Percentiles rank a stretch among this genome's conserved stretches.
Evolutionary conservation across 306 rosid genomes (phyloP).

Genomic region (Canavalia ensiformis): DNA sequence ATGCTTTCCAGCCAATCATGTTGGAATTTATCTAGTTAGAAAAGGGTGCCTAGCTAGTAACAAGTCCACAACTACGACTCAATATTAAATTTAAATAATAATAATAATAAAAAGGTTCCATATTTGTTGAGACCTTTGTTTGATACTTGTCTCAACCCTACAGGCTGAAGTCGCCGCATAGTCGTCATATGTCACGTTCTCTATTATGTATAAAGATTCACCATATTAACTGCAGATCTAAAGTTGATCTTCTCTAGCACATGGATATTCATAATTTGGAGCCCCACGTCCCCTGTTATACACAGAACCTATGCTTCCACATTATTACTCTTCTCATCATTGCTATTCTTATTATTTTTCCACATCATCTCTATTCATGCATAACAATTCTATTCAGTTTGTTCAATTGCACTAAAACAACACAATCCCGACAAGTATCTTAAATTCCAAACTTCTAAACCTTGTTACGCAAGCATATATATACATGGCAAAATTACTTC

Average conservation of each 20-base stretch:
- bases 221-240: conserved; percentile 61
- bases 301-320: conserved; percentile 21
- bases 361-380: conserved; percentile 23
- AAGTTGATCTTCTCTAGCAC: conserved; percentile 57
- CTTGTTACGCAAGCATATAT: conserved; percentile 31
- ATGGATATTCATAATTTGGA: conserved; percentile 68
- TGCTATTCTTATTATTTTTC: conserved; percentile 36
- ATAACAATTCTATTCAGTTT: conserved; percentile 43
- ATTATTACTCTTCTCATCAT: conserved; percentile 53
- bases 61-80: conserved; percentile 37
- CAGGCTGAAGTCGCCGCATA: conserved; percentile 64
- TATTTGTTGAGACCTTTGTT: conserved; percentile 54
- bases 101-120: conserved; percentile 12
- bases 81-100: not conserved
- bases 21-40: conserved; percentile 38
- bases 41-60: conserved; percentile 27
- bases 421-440: conserved; percentile 71
- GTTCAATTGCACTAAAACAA: conserved; percentile 53
- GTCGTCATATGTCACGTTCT: conserved; percentile 77
- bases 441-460: conserved; percentile 46
- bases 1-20: conserved; percentile 50
- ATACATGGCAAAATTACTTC: conserved; percentile 32
- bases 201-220: conserved; percentile 53
- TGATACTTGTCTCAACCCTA: conserved; percentile 68
- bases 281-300: conserved; percentile 49